Base-by-base conservation (phyloP, 1,284 basidiomycete genomes). In the Ceratobasidium sp. region DNA sequence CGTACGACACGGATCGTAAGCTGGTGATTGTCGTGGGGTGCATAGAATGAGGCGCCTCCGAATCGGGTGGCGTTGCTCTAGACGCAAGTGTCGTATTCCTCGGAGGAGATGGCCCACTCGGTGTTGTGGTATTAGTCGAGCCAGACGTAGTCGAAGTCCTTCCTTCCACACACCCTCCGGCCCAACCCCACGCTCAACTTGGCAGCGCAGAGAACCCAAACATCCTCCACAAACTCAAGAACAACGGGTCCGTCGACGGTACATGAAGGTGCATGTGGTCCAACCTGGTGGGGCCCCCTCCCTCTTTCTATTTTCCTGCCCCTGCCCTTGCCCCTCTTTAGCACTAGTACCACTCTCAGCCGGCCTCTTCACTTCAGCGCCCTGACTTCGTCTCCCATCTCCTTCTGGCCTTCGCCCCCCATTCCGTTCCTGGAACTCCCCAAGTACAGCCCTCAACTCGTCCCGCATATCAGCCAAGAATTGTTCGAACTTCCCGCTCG, bases 401-500 rank as follows among this genome's bases (percentile, higher is more conserved):
- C 19, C 53, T 14, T 29, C 53, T 8, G 9, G 24, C 57, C 41
- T 36, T 33, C 41, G 47, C 41, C n/a, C 59, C 31, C 67, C 41
- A 22, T 57, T 41, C 22, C 75, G 31, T 22, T 71, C 78, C 22
- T 78, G 76, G 45, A 77, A 73, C 41, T 78, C 76, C 19, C 66
- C 63, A 41, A 93, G 81, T 2, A 89, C 89, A 27, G 83, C 80
- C 73, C 92, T 84, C 67, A 93, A 82, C 81, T 93, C 92, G 27
- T 85, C 82, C 81, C 93, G 92, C 72, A 93, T 80, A 80, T 93
- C 91, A 45, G 91, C 82, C 77, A 93, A 82, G 83, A 93, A 93
- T 48, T 90, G 86, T 79, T n/a, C n/a, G n/a, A n/a, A n/a, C n/a
- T n/a, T n/a, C n/a, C n/a, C n/a, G n/a, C n/a, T n/a, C n/a, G 75